Percentiles rank a stretch among this genome's conserved stretches.
These are phyloP conservation scores for Neophaeococcomyces mojaviensis DNA, from an alignment of 2,329 filamentous ascomycete genomes.

Conservation along the genomic window DNA sequence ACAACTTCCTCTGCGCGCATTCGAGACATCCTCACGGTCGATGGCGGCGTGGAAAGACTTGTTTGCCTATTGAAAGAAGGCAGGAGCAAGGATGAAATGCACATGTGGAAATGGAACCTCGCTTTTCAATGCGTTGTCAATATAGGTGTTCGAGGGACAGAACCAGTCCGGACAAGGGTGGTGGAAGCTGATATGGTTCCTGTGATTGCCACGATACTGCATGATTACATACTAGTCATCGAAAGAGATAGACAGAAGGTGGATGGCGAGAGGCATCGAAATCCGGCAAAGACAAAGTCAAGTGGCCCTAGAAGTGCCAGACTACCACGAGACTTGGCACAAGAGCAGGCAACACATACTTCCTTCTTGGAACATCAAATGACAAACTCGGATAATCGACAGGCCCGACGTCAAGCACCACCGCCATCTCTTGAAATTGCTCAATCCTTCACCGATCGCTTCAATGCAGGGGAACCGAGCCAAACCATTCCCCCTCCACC, in stretches of 20 bases:
- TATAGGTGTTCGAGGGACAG: constrained; percentile 91
- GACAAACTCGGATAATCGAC: constrained; percentile 48
- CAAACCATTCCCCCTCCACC: constrained; percentile 56
- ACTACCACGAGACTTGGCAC: constrained; percentile 21
- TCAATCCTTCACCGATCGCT: constrained; percentile 26
- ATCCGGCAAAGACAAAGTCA: constrained; percentile 24
- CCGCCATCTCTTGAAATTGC: constrained; percentile 75
- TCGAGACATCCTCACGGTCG: constrained; percentile 93
- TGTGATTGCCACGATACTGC: constrained; percentile 93
- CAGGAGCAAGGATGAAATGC: constrained; percentile 96
- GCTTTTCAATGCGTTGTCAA: constrained; percentile 99
- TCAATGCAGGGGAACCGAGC: constrained; percentile 39
- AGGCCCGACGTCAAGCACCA: constrained; percentile 68
- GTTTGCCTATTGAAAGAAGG: constrained; percentile 98
- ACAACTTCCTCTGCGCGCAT: constrained; percentile 97
- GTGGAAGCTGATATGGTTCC: constrained; percentile 99
- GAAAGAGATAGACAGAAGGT: constrained; percentile 83
- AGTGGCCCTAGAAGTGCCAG: constrained; percentile 25
- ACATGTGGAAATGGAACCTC: constrained; percentile 99
- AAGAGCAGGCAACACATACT: constrained; percentile 27
- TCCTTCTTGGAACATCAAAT: constrained; percentile 45
- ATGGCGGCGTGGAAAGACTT: constrained; percentile 93
- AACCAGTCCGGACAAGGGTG: constrained; percentile 85
- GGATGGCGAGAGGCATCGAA: constrained; percentile 59
- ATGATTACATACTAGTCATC: constrained; percentile 96